phyloP scores from a whole-genome alignment of 768 basidiomycete species.

The Lactarius akahatsu region DNA sequence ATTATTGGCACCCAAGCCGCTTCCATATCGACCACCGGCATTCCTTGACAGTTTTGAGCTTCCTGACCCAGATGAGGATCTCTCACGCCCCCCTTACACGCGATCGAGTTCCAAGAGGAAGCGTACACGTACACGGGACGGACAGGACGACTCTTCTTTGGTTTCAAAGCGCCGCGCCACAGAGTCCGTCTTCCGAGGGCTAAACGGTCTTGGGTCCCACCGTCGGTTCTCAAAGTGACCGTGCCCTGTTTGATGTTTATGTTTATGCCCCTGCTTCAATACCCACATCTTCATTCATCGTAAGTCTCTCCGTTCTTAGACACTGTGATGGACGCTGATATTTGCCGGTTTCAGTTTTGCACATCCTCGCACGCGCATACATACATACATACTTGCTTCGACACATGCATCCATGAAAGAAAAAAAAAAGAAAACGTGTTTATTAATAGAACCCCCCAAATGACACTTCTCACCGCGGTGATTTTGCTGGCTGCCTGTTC shows the following conservation, averaged over 20 bases:
- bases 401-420: constrained; percentile 23
- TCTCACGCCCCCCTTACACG: constrained; percentile 69
- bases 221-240: constrained; percentile 21
- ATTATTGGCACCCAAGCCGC: constrained; percentile 64
- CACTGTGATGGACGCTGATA: constrained; percentile 7
- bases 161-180: constrained; percentile 22
- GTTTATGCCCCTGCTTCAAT: constrained; percentile 16
- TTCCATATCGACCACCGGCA: constrained; percentile 67
- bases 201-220: constrained; percentile 20
- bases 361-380: constrained; percentile 20
- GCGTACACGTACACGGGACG: constrained; percentile 34
- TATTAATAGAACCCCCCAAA: constrained; percentile 26
- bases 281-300: constrained; percentile 20
- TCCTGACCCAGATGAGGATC: constrained; percentile 67
- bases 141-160: constrained; percentile 17
- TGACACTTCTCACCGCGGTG: constrained; percentile 17
- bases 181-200: constrained; percentile 19
- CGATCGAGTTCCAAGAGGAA: constrained; percentile 53
- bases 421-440: constrained; percentile 18
- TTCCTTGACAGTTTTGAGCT: constrained; percentile 65
- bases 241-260: neutral
- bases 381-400: constrained; percentile 20
- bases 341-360: constrained; percentile 12
- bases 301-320: constrained; percentile 11
- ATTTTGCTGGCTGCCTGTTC: constrained; percentile 9